Evolutionary conservation across 805 yeast species (phyloP).

Genomic region (Teunomyces gatunensis): DNA sequence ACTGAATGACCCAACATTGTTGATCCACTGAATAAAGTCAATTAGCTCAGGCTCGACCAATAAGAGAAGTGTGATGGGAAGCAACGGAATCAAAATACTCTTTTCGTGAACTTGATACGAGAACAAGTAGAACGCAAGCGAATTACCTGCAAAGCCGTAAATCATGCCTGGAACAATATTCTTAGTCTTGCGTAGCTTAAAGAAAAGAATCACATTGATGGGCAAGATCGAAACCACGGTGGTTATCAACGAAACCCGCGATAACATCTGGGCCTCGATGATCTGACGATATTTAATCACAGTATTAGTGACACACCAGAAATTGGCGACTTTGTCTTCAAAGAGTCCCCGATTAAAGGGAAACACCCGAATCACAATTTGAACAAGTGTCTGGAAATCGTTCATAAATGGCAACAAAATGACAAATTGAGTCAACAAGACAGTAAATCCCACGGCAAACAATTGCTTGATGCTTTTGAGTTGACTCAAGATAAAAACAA

Average conservation of each 20-base stretch:
- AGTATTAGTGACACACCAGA: conserved; percentile 93
- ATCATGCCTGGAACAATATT: conserved; percentile 22
- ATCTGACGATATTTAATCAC: conserved; percentile 63
- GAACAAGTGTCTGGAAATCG: conserved; percentile 42
- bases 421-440: conserved; percentile 49
- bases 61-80: conserved; percentile 75
- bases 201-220: conserved; percentile 9
- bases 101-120: conserved; percentile 97
- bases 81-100: conserved; percentile 78
- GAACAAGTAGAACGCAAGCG: conserved; percentile 86
- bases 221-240: conserved; percentile 45
- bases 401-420: conserved; percentile 53
- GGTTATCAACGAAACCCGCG: conserved; percentile 50
- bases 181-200: conserved; percentile 10
- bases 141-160: conserved; percentile 77
- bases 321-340: conserved; percentile 96
- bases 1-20: conserved; percentile 80
- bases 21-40: conserved; percentile 84
- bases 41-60: conserved; percentile 55
- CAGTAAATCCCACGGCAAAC: conserved; percentile 60
- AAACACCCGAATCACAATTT: conserved; percentile 67
- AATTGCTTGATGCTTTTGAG: conserved; percentile 50
- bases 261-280: conserved; percentile 58
- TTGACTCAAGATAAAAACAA: conserved; percentile 68
- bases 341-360: conserved; percentile 93